A percentile compares a stretch with the other conserved stretches of the same genome.
Conservation (phyloP, 2,329 filamentous ascomycete genomes). For the Pyrenochaeta sp. region DNA sequence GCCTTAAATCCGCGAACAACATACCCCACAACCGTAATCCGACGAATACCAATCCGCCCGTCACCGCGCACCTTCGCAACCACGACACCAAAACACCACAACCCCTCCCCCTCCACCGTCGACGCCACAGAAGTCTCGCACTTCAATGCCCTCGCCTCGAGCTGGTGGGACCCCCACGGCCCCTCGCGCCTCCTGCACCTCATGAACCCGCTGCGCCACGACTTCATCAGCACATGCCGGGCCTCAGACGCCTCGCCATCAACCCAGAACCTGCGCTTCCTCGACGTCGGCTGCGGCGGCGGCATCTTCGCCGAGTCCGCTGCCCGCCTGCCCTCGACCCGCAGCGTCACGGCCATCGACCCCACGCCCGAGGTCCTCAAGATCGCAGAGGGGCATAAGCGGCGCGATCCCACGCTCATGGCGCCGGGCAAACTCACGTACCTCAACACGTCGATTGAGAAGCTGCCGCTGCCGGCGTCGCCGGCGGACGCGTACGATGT, state of each 20-base stretch:
- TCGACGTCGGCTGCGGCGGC: slow-evolving; percentile 94
- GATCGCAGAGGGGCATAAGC: slow-evolving; percentile 78
- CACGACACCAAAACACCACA: slow-evolving; percentile 21
- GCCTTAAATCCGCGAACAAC: not conserved
- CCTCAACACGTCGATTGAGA: slow-evolving; percentile 78
- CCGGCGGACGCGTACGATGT: slow-evolving; percentile 71
- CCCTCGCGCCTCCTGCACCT: slow-evolving; percentile 91
- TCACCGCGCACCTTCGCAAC: slow-evolving; percentile 24
- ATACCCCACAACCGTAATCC: not conserved
- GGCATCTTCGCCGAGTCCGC: slow-evolving; percentile 95
- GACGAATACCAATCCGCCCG: slow-evolving; percentile 4
- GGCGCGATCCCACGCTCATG: slow-evolving; percentile 72
- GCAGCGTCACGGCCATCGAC: slow-evolving; percentile 77
- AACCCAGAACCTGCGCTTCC: slow-evolving; percentile 66
- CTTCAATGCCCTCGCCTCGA: slow-evolving; percentile 90
- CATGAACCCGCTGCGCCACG: slow-evolving; percentile 96
- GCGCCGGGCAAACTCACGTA: slow-evolving; percentile 69
- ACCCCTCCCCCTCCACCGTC: slow-evolving; percentile 54
- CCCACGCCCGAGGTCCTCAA: slow-evolving; percentile 75
- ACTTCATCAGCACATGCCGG: slow-evolving; percentile 81
- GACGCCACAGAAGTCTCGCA: slow-evolving; percentile 90
- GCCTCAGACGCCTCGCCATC: slow-evolving; percentile 45
- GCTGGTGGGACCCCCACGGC: slow-evolving; percentile 97
- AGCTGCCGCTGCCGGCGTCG: slow-evolving; percentile 55
- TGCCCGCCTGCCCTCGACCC: slow-evolving; percentile 70